Evolutionary conservation across 768 basidiomycete species (phyloP), one percentile per base, ranked within the genome.

Genomic region (Amanita brunnescens): DNA sequence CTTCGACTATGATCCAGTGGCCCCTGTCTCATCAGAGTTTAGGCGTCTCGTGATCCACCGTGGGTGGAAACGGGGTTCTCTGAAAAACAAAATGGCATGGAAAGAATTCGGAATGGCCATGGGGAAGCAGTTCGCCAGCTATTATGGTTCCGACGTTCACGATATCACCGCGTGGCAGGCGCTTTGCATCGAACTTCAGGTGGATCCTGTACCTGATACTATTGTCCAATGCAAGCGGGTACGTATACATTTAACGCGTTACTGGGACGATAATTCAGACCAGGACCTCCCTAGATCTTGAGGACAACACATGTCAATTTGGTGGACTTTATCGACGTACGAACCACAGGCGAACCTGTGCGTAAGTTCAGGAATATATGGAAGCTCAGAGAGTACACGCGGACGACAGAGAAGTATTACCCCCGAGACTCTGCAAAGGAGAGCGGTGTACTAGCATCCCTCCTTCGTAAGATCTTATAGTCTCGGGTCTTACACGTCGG

Each of bases 151-250:
- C 6, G 30, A 20, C 14, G 39, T 32, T 1, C 18, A 42, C 6
- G 42, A 43, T 33, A 23, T 42, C 12, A 26, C 42, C 33, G 39
- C 39, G 1, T 51, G 49, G 49, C 39, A 41, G 39, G 39, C 42
- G 6, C 29, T 51, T 2, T 51, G 49, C 5, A 21, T 23, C 5
- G 49, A 21, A 18, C 42, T 51, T 13, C 5, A 13, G 2, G 37
- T 49, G 9, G 18, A 49, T 14, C 35, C 48, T n/a, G 14, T 40
- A 2, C 48, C 48, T 18, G 48, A 49, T 13, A 49, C 35, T 14
- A 26, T 39, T 13, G 1, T 13, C 13, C 23, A 24, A 29, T 39
- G 47, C 26, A 38, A 38, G 35, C 18, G 21, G 47, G 47, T 38
- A 23, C 14, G 47, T 34, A 16, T 26, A 13, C 7, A 34, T 34